Base-by-base conservation (phyloP, 2,329 filamentous ascomycete species). In the Orbilia blumenaviensis region DNA sequence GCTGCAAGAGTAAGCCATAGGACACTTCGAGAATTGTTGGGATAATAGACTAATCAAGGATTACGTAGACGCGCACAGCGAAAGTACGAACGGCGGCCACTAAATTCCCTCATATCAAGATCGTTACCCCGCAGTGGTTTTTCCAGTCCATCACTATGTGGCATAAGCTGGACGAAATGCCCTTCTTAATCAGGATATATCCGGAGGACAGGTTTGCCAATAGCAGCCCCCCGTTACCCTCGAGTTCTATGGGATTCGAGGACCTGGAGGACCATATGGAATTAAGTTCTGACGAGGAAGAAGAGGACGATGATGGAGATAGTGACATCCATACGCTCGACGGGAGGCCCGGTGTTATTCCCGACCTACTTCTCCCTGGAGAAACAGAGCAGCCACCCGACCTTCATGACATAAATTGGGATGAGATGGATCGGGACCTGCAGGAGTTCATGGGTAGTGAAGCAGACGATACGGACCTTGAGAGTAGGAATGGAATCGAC, bases 51-150 rank as follows among this genome's bases (percentile, higher is more conserved):
- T 80, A 66, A 79, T 50, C 5, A 23, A 18, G 42, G 1, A 89
- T 91, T 7, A 90, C n/a, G 88, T 61, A 89, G 23, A 91, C 91
- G 32, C 89, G 94, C 21, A 98, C 95, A 0, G 91, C 92, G 63
- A 99, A 99, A 83, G 93, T 98, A 46, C 90, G 92, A 54, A 91
- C 94, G 82, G 95, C 95, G 0, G 78, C 77, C 23, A 90, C 92
- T 12, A 89, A 90, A 78, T 91, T 93, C 66, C 86, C 91, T 0
- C 88, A 89, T 61, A 92, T 98, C 83, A 94, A 93, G 82, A 96
- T 99, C 72, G 95, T 99, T 54, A 93, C 91, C 79, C 91, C 93
- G 63, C 89, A 92, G 80, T 99, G 95, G 95, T 88, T 99, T 29
- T 87, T 90, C 32, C 91, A 94, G 79, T 96, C 90, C 66, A 89